phyloP scores from a whole-genome alignment of 148 eudicot genomes.

The Chenopodium album region DNA sequence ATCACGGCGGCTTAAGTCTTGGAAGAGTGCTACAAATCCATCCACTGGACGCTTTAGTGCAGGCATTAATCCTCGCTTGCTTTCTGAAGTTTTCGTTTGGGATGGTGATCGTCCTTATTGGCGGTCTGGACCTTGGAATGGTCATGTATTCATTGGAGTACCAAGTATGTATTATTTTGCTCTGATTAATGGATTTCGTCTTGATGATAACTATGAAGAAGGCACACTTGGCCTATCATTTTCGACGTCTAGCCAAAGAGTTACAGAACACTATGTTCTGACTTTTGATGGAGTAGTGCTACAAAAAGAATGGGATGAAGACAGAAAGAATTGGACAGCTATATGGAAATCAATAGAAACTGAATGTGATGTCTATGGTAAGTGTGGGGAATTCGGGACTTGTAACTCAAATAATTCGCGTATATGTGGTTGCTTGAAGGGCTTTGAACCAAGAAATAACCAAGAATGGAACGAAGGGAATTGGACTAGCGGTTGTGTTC shows the following conservation, averaged over 20 bases:
- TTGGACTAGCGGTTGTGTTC: slow-evolving; percentile 53
- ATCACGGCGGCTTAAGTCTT: slow-evolving; percentile 6
- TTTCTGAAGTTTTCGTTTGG: slow-evolving; percentile 28
- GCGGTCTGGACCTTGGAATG: slow-evolving; percentile 47
- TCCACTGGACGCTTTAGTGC: slow-evolving; percentile 33
- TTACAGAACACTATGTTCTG: slow-evolving; percentile 9
- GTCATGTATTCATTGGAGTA: slow-evolving; percentile 28
- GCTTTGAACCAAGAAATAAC: slow-evolving; percentile 32
- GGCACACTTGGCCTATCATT: slow-evolving; percentile 12
- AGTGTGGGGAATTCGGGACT: slow-evolving; percentile 46
- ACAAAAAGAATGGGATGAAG: slow-evolving; percentile 17
- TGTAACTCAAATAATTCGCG: slow-evolving; percentile 31
- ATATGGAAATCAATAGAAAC: slow-evolving; percentile 11
- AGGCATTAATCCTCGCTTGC: slow-evolving; percentile 9
- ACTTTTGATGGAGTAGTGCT: slow-evolving; percentile 16
- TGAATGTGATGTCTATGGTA: slow-evolving; percentile 43
- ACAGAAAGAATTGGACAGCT: not conserved
- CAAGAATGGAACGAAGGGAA: slow-evolving; percentile 43
- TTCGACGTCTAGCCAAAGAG: not conserved
- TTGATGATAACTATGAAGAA: slow-evolving; percentile 8
- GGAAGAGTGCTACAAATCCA: slow-evolving; percentile 44
- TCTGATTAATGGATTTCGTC: not conserved
- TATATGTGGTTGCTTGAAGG: slow-evolving; percentile 47
- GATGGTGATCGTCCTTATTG: slow-evolving; percentile 25
- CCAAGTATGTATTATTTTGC: not conserved